Evolutionary conservation across 2,329 filamentous ascomycete genomes (phyloP).

Genomic region (Exophiala lecanii-corni): DNA sequence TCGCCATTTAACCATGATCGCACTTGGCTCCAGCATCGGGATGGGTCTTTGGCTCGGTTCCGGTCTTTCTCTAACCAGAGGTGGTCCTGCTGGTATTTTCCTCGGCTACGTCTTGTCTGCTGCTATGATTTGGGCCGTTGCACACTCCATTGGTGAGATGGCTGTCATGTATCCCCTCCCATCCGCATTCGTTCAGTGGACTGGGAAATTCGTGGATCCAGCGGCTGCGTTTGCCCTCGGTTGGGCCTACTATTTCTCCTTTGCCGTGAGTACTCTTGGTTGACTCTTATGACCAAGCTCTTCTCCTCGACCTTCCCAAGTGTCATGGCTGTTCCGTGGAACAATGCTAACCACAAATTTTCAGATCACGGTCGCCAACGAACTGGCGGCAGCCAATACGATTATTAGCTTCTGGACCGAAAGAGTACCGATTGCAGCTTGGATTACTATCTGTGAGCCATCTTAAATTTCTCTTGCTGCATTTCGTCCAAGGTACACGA

Average conservation of each 20-base stretch:
- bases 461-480: background rate
- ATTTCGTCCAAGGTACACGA: background rate
- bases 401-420: conserved; percentile 44
- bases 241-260: conserved; percentile 47
- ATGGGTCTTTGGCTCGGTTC: conserved; percentile 47
- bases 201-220: conserved; percentile 42
- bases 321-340: too few relatives aligned
- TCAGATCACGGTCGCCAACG: conserved; percentile 44
- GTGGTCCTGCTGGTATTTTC: conserved; percentile 44
- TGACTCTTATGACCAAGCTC: background rate
- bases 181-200: conserved; percentile 46
- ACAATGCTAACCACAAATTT: too few relatives aligned
- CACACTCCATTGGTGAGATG: conserved; percentile 46
- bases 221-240: conserved; percentile 44
- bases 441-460: conserved; percentile 36
- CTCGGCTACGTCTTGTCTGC: conserved; percentile 41
- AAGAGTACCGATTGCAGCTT: conserved; percentile 40
- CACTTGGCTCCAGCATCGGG: conserved; percentile 40
- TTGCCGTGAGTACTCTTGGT: conserved; percentile 12
- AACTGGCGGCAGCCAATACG: conserved; percentile 39
- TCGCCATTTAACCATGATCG: conserved; percentile 39
- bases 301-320: background rate
- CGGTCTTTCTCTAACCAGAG: conserved; percentile 38
- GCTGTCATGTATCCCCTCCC: conserved; percentile 45
- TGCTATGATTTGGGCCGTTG: conserved; percentile 41